Evolutionary conservation across 352 stramenopile species (phyloP).

Genomic region (Phytophthora sansomeana): DNA sequence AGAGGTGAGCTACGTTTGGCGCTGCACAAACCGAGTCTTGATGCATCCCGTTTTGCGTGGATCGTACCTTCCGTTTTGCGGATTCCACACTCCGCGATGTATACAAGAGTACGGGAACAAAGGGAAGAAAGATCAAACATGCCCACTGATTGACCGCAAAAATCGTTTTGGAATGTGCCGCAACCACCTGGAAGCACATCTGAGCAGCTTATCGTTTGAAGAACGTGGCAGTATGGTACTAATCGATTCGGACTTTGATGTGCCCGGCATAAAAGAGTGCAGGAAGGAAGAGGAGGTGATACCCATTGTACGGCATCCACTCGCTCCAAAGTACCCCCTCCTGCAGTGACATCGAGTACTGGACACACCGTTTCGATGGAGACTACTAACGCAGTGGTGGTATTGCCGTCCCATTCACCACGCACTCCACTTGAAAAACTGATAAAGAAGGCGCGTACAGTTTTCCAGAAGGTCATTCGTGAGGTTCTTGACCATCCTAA

Average conservation of each 20-base stretch:
- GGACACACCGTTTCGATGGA: conserved; percentile 18
- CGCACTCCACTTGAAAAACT: conserved; percentile 14
- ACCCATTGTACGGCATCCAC: conserved; percentile 43
- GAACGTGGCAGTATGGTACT: conserved; percentile 48
- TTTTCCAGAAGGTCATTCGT: conserved; percentile 6
- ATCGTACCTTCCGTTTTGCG: conserved; percentile 70
- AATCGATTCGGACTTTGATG: conserved; percentile 71
- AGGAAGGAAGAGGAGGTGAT: conserved; percentile 38
- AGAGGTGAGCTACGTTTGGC: conserved; percentile 60
- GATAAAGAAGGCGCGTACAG: conserved; percentile 15
- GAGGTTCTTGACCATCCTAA: conserved; percentile 49
- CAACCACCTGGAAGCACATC: conserved; percentile 72
- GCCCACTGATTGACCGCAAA: conserved; percentile 55
- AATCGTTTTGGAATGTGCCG: conserved; percentile 76
- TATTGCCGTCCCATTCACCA: conserved; percentile 17
- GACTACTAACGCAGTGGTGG: conserved; percentile 23
- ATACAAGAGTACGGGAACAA: conserved; percentile 68
- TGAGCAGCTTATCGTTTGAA: conserved; percentile 63
- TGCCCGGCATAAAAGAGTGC: conserved; percentile 67
- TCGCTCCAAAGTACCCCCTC: conserved; percentile 64
- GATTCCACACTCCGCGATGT: conserved; percentile 68
- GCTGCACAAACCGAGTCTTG: conserved; percentile 64
- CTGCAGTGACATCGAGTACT: background rate
- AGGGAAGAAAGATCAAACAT: conserved; percentile 39
- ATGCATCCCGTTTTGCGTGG: conserved; percentile 63